These are phyloP conservation scores for Tuber indicum DNA, from an alignment of 495 filamentous ascomycete genomes.

Conservation along the genomic window DNA sequence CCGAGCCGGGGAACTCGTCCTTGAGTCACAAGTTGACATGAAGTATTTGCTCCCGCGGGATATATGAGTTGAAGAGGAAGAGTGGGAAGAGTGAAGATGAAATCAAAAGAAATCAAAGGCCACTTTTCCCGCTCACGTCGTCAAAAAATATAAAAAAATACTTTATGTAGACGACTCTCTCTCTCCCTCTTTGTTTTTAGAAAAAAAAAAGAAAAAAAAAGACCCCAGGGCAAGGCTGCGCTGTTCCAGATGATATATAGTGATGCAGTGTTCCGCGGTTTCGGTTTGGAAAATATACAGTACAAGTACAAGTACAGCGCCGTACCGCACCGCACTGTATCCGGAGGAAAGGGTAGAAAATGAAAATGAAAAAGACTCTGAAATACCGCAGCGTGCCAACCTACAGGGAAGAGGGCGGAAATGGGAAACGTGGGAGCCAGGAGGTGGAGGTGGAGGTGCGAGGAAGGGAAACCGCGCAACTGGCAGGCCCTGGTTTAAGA, in stretches of 20 bases:
- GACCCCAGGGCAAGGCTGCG: neutral
- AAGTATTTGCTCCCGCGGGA: neutral
- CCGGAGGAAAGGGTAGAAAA: neutral
- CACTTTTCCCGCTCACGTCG: neutral
- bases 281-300: neutral
- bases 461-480: neutral
- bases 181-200: neutral
- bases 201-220: neutral
- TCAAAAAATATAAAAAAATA: neutral
- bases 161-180: neutral
- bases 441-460: neutral
- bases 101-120: neutral
- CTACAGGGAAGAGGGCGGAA: neutral
- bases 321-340: neutral
- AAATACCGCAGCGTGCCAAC: neutral
- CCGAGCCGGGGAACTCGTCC: neutral
- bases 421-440: neutral
- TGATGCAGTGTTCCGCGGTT: neutral
- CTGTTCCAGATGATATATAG: neutral
- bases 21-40: constrained; percentile 1
- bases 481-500: neutral
- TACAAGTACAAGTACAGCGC: neutral
- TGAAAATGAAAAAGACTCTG: neutral
- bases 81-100: neutral
- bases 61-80: neutral